These are phyloP conservation scores for Carex sylvatica DNA, from an alignment of 202 grass and related monocot genomes.

Conservation along the genomic window DNA sequence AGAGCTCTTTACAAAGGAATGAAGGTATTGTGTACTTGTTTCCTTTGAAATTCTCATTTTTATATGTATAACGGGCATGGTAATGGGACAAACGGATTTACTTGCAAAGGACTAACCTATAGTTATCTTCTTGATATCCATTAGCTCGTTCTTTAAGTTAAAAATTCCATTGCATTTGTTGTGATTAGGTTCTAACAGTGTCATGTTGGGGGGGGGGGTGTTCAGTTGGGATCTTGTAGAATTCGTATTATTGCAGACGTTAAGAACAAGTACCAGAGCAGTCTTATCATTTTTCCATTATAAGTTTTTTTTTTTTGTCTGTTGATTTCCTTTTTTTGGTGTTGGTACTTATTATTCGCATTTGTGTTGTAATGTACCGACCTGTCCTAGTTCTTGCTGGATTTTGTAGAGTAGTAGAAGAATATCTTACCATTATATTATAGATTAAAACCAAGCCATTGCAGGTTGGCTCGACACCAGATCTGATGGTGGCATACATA, in stretches of 20 bases:
- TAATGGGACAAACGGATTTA: not conserved
- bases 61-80: not conserved
- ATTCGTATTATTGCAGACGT: too few relatives aligned
- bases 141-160: not conserved
- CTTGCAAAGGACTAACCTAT: not conserved
- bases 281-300: not conserved
- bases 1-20: conserved; percentile 99
- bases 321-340: not conserved
- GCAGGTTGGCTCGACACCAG: conserved; percentile 93
- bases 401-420: not conserved
- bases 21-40: conserved; percentile 63
- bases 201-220: too few relatives aligned
- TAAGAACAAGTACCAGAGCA: too few relatives aligned
- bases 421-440: not conserved
- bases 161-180: not conserved
- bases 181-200: not conserved
- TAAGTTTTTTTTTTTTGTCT: not conserved
- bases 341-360: not conserved
- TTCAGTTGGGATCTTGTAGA: too few relatives aligned
- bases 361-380: not conserved
- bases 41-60: not conserved
- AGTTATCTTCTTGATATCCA: not conserved
- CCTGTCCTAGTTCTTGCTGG: not conserved
- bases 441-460: conserved; percentile 4
- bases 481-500: conserved; percentile 97